Evolutionary conservation across 176 grass and related monocot genomes (phyloP), one percentile per base, ranked within the genome.

Genomic region (Rhynchospora breviuscula): DNA sequence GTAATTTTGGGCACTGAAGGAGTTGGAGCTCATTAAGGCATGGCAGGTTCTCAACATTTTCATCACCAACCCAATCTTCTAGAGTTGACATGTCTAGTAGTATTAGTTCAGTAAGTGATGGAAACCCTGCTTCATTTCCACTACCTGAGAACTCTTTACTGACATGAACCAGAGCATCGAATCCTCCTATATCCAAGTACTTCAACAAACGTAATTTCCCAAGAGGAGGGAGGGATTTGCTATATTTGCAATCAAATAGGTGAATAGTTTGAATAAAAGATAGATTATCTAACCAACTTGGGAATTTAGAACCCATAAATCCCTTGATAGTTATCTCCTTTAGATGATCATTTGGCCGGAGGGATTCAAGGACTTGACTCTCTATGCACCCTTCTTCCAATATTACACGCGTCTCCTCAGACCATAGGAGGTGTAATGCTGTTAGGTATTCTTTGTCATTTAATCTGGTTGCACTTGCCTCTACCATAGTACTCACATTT

Each of bases 191-290:
- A 52, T 91, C 71, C 54, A 97, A 81, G 54, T 81, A 59, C 25
- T 87, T 93, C 1, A 97, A 85, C 29, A 89, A 74, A 13, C 86
- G 89, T 45, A 97, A 85, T 68, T 85, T 80, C 67, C 94, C 94
- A 12, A 97, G 89, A 5, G 81, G 59, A 78, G 89, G 91, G 63
- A 97, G 59, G 59, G 85, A 35, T 8, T 60, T 88, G 79, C 89
- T 89, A 40, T 81, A 87, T 77, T 46, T 83, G 40, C 91, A 91
- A 15, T 97, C 87, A 79, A 48, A 93, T 46, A 97, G 22, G 33
- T 97, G 85, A 73, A 97, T 87, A 1, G 87, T 97, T 88, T 90
- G 85, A 75, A 97, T 68, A 85, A 87, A 84, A 76, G 25, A 72
- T 14, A 89, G 58, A 78, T 21, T 88, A 81, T n/a, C 80, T 57